A percentile compares a stretch with the other conserved stretches of the same genome.
These are phyloP conservation scores for Silene conica DNA, from an alignment of 148 eudicot species.

Conservation along the genomic window DNA sequence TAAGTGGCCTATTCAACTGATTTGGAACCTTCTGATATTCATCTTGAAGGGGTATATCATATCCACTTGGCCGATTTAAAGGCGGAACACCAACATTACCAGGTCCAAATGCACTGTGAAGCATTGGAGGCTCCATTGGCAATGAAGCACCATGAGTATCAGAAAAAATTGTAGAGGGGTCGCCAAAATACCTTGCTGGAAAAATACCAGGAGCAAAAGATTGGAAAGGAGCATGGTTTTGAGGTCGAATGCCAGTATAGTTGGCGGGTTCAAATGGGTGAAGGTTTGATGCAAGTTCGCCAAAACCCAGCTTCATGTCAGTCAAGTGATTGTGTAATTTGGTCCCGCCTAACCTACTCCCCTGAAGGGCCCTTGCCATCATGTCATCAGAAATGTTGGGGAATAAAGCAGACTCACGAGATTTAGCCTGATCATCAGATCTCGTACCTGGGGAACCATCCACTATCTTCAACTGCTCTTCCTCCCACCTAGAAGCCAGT, in stretches of 20 bases:
- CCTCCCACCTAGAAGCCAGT: slow-evolving; percentile 76
- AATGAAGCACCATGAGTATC: slow-evolving; percentile 42
- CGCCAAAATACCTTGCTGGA: slow-evolving; percentile 36
- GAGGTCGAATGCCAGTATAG: slow-evolving; percentile 35
- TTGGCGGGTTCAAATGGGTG: slow-evolving; percentile 37
- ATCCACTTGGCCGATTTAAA: slow-evolving; percentile 30
- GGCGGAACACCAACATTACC: slow-evolving; percentile 31
- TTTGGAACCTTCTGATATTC: slow-evolving; percentile 34
- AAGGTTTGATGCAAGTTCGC: slow-evolving; percentile 41
- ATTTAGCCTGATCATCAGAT: slow-evolving; percentile 36
- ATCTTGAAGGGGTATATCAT: slow-evolving; percentile 34
- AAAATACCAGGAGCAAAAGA: slow-evolving; percentile 42
- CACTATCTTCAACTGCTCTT: slow-evolving; percentile 69
- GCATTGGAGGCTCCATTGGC: slow-evolving; percentile 42
- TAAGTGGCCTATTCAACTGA: slow-evolving; percentile 36
- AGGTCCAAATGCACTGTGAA: slow-evolving; percentile 41
- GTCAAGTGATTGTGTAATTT: slow-evolving; percentile 67
- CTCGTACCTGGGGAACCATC: slow-evolving; percentile 43
- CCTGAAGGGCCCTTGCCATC: slow-evolving; percentile 72
- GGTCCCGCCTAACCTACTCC: slow-evolving; percentile 52
- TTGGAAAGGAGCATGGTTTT: slow-evolving; percentile 34
- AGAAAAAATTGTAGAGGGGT: slow-evolving; percentile 37
- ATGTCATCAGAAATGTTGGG: slow-evolving; percentile 76
- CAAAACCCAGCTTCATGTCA: slow-evolving; percentile 81
- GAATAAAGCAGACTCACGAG: slow-evolving; percentile 38